Percentiles rank a stretch among this genome's conserved stretches.
Evolutionary conservation across 2,329 filamentous ascomycete genomes (phyloP).

Genomic region (Beauveria australis): DNA sequence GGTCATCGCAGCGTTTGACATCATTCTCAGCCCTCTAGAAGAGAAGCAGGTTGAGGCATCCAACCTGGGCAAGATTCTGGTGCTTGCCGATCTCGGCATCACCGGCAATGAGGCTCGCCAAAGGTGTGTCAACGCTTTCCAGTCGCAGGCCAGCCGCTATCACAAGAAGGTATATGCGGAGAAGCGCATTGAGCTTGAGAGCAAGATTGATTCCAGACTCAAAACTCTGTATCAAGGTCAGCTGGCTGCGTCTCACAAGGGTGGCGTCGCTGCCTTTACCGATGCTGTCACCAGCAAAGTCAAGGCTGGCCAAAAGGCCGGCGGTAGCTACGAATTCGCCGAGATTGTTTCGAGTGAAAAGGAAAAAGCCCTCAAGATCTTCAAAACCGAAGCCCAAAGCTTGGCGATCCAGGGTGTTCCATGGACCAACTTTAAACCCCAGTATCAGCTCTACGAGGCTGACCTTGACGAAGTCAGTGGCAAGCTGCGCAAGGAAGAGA

Average conservation of each 20-base stretch:
- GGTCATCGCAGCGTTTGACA: conserved; percentile 76
- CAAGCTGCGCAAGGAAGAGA: conserved; percentile 85
- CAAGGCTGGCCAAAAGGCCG: conserved; percentile 87
- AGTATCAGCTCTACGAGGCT: conserved; percentile 73
- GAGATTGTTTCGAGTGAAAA: conserved; percentile 85
- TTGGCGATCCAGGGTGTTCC: conserved; percentile 69
- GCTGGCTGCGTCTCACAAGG: conserved; percentile 79
- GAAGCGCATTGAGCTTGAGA: conserved; percentile 77
- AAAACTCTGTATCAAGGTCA: conserved; percentile 87
- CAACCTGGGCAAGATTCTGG: conserved; percentile 61
- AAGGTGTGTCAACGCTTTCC: conserved; percentile 74
- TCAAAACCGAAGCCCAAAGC: conserved; percentile 66
- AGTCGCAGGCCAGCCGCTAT: conserved; percentile 84
- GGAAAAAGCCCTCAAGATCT: conserved; percentile 63
- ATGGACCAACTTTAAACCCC: conserved; percentile 83
- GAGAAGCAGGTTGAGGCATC: conserved; percentile 71
- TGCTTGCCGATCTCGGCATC: conserved; percentile 67
- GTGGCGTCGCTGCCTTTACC: conserved; percentile 73
- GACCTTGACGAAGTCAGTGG: conserved; percentile 85
- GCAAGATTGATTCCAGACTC: conserved; percentile 79
- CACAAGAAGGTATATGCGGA: conserved; percentile 90
- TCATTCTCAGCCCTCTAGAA: conserved; percentile 73
- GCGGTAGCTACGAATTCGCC: conserved; percentile 85
- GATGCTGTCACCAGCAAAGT: conserved; percentile 81
- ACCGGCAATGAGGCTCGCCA: conserved; percentile 64